Conservation (phyloP, 257 asterid genomes). For the Solanum clarkiae region DNA sequence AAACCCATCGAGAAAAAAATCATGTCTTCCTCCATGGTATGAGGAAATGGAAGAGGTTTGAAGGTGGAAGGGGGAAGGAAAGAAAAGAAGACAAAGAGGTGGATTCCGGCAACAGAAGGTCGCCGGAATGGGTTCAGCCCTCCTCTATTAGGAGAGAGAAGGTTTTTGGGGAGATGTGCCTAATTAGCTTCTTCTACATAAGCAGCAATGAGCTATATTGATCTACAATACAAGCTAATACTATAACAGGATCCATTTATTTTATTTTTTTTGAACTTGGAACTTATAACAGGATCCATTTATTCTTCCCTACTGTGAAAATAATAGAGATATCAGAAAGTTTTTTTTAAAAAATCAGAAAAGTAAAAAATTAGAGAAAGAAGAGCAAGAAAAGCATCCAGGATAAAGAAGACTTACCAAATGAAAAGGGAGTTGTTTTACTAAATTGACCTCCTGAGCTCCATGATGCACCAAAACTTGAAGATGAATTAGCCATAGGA, state of each 20-base stretch:
- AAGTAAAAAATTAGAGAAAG: not conserved
- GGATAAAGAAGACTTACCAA: conserved; percentile 19
- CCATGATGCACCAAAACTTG: conserved; percentile 1
- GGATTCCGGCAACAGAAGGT: too few species aligned
- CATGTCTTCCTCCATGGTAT: too few species aligned
- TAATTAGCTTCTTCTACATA: not conserved
- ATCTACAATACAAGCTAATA: not conserved
- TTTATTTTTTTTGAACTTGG: too few species aligned
- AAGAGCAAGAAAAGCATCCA: not conserved
- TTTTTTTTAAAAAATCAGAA: not conserved
- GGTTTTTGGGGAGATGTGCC: too few species aligned
- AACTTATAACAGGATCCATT: not conserved
- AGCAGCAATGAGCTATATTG: not conserved
- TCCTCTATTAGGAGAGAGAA: too few species aligned
- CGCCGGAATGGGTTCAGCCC: too few species aligned
- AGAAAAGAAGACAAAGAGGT: too few species aligned
- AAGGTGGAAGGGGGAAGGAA: too few species aligned
- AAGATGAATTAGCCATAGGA: conserved; percentile 1
- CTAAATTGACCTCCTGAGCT: conserved; percentile 9
- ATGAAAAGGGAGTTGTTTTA: conserved; percentile 18
- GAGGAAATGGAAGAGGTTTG: too few species aligned
- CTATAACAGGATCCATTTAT: not conserved
- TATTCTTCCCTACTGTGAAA: not conserved
- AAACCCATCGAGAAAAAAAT: too few species aligned
- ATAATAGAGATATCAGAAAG: not conserved